Evolutionary conservation across 768 basidiomycete species (phyloP).

Genomic region (Hericium alpestre): DNA sequence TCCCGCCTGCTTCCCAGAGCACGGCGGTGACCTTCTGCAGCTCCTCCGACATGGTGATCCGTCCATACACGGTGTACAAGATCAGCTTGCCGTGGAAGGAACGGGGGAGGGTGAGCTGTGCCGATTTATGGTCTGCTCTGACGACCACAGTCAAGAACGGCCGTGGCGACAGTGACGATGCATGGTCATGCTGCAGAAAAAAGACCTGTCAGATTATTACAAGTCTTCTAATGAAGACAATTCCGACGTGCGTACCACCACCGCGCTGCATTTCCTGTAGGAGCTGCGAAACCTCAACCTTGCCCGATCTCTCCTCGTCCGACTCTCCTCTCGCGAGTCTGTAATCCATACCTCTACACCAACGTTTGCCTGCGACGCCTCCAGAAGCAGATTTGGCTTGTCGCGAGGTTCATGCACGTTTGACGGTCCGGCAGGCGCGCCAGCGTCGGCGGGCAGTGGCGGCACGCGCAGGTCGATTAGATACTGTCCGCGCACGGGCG

Average conservation of each 20-base stretch:
- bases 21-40: neutral
- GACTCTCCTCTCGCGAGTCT: neutral
- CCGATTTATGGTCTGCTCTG: neutral
- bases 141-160: conserved; percentile 8
- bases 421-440: neutral
- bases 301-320: neutral
- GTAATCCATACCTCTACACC: neutral
- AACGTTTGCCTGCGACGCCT: neutral
- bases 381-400: neutral
- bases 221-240: neutral
- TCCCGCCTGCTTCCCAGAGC: conserved; percentile 4
- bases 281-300: neutral
- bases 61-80: conserved; percentile 5
- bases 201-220: neutral
- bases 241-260: neutral
- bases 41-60: conserved; percentile 2
- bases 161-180: conserved; percentile 5
- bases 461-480: neutral
- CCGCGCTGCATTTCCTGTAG: neutral
- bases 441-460: neutral
- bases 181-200: neutral
- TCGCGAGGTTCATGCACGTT: neutral
- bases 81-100: conserved; percentile 10
- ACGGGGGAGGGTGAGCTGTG: conserved; percentile 5
- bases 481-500: neutral